Percentiles rank a stretch among this genome's conserved stretches.
Conservation (phyloP, 1,139 yeast genomes). For the Candida anutae region DNA sequence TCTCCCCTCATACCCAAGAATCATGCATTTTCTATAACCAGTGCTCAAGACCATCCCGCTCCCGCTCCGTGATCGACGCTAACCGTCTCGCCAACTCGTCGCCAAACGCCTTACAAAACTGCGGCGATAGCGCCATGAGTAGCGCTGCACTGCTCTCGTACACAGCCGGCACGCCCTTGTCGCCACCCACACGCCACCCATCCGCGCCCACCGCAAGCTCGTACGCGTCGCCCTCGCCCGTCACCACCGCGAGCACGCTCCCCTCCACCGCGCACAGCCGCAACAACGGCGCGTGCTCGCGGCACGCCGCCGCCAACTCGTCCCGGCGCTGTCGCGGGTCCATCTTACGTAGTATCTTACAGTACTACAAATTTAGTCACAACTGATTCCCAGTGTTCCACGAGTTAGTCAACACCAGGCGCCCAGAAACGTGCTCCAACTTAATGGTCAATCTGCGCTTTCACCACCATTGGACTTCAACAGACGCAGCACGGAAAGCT, state of each 20-base stretch:
- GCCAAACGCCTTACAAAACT: too few relatives aligned
- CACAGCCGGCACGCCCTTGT: too few relatives aligned
- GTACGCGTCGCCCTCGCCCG: slow-evolving; percentile 14
- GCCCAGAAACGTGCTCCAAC: slow-evolving; percentile 53
- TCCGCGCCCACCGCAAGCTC: slow-evolving; percentile 20
- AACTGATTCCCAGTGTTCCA: slow-evolving; percentile 52
- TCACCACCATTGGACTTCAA: slow-evolving; percentile 15
- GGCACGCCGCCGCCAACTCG: slow-evolving; percentile 18
- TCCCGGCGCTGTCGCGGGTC: slow-evolving; percentile 8
- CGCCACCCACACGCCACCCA: slow-evolving; percentile 24
- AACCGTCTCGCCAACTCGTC: too few relatives aligned
- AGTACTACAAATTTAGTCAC: slow-evolving; percentile 42
- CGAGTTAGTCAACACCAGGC: slow-evolving; percentile 43
- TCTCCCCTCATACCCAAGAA: too few relatives aligned
- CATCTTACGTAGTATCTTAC: too few relatives aligned
- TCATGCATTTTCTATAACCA: too few relatives aligned
- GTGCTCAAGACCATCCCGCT: too few relatives aligned
- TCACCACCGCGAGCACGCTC: slow-evolving; percentile 6
- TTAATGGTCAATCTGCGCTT: slow-evolving; percentile 36
- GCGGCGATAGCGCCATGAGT: too few relatives aligned
- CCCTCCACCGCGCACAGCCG: slow-evolving; percentile 12
- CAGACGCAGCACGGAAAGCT: slow-evolving; percentile 10
- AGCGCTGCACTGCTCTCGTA: too few relatives aligned
- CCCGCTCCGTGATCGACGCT: too few relatives aligned
- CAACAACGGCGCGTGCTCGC: slow-evolving; percentile 24